Percentiles rank a stretch among this genome's conserved stretches.
phyloP scores from a whole-genome alignment of 768 basidiomycete genomes.

The Daedaleopsis sinensis region DNA sequence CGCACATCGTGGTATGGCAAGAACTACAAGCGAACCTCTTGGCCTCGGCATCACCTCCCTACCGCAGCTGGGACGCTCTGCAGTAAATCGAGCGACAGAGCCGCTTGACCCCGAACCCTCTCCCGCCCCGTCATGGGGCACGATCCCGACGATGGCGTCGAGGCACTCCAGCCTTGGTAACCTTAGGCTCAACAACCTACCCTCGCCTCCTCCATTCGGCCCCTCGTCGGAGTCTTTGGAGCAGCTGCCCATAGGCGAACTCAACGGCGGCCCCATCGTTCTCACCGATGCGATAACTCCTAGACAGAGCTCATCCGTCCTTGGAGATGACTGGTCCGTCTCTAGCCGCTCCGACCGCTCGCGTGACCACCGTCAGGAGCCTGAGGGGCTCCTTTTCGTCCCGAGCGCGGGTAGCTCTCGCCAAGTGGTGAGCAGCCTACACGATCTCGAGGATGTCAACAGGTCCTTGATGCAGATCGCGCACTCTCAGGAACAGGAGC shows the following conservation, averaged over 20 bases:
- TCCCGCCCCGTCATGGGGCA: conserved; percentile 23
- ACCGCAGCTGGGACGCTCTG: background rate
- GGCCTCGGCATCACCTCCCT: background rate
- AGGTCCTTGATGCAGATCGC: conserved; percentile 14
- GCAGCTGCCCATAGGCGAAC: conserved; percentile 10
- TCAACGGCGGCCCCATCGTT: conserved; percentile 8
- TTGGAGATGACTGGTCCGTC: conserved; percentile 1
- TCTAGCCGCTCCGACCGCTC: conserved; percentile 4
- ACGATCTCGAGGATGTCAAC: conserved; percentile 19
- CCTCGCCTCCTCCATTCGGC: background rate
- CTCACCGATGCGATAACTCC: conserved; percentile 12
- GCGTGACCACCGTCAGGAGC: background rate
- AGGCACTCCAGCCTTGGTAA: conserved; percentile 16
- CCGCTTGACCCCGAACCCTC: conserved; percentile 5
- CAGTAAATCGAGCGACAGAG: background rate
- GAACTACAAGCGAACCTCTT: background rate
- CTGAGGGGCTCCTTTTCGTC: conserved; percentile 2
- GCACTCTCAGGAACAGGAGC: background rate
- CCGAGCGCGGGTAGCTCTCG: conserved; percentile 13
- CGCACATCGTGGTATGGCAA: background rate
- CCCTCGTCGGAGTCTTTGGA: conserved; percentile 1
- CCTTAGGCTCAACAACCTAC: conserved; percentile 14
- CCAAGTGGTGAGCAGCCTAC: conserved; percentile 17
- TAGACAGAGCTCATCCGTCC: background rate
- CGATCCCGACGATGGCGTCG: conserved; percentile 3